These are phyloP conservation scores for Starmerella stigmatis DNA, from an alignment of 805 yeast genomes.

Conservation along the genomic window DNA sequence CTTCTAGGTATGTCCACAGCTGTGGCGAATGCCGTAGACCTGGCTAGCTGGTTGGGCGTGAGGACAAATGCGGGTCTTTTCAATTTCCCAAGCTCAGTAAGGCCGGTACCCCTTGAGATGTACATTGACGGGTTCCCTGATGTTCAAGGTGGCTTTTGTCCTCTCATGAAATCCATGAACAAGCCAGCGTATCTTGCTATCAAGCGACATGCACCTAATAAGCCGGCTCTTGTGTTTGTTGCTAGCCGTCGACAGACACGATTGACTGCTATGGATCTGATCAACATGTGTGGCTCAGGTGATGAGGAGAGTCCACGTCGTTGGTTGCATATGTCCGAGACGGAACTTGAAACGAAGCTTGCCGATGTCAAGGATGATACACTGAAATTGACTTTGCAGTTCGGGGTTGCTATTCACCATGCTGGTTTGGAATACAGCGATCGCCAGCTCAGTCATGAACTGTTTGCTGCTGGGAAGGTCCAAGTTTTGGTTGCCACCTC, in stretches of 20 bases:
- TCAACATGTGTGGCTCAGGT: constrained; percentile 58
- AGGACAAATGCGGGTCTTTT: constrained; percentile 47
- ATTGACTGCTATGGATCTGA: constrained; percentile 66
- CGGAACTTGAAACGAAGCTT: constrained; percentile 44
- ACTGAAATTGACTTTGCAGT: constrained; percentile 57
- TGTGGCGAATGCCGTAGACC: constrained; percentile 72
- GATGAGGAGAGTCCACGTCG: constrained; percentile 53
- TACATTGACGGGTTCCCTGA: constrained; percentile 81
- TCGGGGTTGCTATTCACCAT: constrained; percentile 74
- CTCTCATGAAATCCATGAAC: constrained; percentile 79
- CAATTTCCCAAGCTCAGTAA: constrained; percentile 70
- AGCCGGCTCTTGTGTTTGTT: constrained; percentile 77
- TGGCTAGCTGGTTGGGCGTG: constrained; percentile 78
- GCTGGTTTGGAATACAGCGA: constrained; percentile 72
- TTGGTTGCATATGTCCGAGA: constrained; percentile 55
- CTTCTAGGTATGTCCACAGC: constrained; percentile 76
- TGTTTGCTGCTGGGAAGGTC: constrained; percentile 59
- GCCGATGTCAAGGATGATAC: constrained; percentile 71
- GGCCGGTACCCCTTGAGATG: constrained; percentile 81
- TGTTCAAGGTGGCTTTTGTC: constrained; percentile 60
- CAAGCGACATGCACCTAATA: constrained; percentile 75
- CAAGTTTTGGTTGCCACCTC: constrained; percentile 70
- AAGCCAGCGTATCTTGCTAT: constrained; percentile 88
- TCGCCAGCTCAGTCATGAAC: constrained; percentile 56
- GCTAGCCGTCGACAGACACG: constrained; percentile 78